Conservation (phyloP, 2,329 filamentous ascomycete genomes). For the Xylaria sp. region DNA sequence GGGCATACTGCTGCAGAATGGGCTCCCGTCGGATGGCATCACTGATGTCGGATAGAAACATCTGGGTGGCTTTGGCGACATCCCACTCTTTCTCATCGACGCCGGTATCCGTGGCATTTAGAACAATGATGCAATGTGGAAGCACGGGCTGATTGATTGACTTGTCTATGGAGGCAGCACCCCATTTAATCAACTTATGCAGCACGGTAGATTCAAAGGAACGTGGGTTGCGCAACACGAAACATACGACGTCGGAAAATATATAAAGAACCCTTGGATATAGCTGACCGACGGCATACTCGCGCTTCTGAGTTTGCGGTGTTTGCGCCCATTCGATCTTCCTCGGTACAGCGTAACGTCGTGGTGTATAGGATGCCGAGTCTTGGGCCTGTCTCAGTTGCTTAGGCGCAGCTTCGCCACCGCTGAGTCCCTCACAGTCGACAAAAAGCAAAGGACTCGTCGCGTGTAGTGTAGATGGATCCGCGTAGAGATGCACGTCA, state of each 20-base stretch:
- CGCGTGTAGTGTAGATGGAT: constrained; percentile 56
- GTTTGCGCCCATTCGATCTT: constrained; percentile 52
- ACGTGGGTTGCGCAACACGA: constrained; percentile 56
- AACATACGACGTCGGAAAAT: constrained; percentile 59
- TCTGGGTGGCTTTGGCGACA: constrained; percentile 53
- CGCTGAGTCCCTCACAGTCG: constrained; percentile 64
- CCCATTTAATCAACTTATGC: constrained; percentile 61
- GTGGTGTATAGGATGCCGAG: constrained; percentile 23
- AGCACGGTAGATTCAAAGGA: constrained; percentile 57
- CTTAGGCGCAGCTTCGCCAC: constrained; percentile 56
- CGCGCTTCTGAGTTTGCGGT: constrained; percentile 50
- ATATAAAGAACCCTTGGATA: constrained; percentile 60
- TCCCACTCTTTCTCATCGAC: constrained; percentile 58
- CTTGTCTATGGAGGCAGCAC: constrained; percentile 61
- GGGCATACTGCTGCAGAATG: constrained; percentile 54
- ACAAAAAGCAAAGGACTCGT: constrained; percentile 59
- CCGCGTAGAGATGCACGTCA: constrained; percentile 64
- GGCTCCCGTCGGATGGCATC: constrained; percentile 51
- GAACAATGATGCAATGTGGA: constrained; percentile 64
- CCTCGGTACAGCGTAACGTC: constrained; percentile 41
- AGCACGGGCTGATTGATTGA: constrained; percentile 66
- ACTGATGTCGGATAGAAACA: constrained; percentile 52
- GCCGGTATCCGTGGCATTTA: constrained; percentile 58
- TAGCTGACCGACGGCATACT: constrained; percentile 55
- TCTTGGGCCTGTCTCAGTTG: constrained; percentile 45